Evolutionary conservation across 495 filamentous ascomycete species (phyloP).

Genomic region (Aspergillus leporis): DNA sequence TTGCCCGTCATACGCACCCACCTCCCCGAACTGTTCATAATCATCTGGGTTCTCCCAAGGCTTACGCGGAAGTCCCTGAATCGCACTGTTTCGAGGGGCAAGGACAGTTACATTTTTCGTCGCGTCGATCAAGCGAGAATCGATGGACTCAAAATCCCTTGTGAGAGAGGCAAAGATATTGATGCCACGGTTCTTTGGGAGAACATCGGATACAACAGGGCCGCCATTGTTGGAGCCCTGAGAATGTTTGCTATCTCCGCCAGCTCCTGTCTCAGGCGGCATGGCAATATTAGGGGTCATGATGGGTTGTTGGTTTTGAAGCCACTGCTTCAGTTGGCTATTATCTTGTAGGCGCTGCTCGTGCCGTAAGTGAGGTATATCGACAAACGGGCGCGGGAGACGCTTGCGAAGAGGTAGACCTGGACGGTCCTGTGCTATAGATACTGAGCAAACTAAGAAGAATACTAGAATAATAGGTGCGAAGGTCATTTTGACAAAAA

Average conservation of each 20-base stretch:
- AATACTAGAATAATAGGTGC: constrained; percentile 6
- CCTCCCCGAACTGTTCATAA: constrained; percentile 67
- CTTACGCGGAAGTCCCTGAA: constrained; percentile 79
- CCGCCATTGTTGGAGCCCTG: constrained; percentile 21
- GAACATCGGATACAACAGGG: constrained; percentile 78
- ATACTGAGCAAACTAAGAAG: constrained; percentile 15
- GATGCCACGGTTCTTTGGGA: constrained; percentile 77
- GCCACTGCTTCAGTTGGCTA: constrained; percentile 19
- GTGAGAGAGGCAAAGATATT: constrained; percentile 88
- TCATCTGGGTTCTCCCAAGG: constrained; percentile 93
- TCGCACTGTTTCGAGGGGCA: constrained; percentile 79
- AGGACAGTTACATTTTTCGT: constrained; percentile 82
- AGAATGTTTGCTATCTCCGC: constrained; percentile 21
- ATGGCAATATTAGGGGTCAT: constrained; percentile 39
- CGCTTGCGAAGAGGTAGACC: constrained; percentile 21
- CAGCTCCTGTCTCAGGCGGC: constrained; percentile 33
- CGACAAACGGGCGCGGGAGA: constrained; percentile 16
- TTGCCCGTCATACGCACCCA: constrained; percentile 73
- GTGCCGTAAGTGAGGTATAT: constrained; percentile 17
- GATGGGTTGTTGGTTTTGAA: constrained; percentile 33
- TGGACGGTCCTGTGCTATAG: constrained; percentile 14
- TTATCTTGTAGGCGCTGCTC: constrained; percentile 12
- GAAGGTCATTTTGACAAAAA: constrained; percentile 5
- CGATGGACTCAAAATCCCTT: constrained; percentile 72
- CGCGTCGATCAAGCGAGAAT: constrained; percentile 67